Conservation (phyloP, 2,329 filamentous ascomycete genomes). For the Pyrenochaeta sp. region DNA sequence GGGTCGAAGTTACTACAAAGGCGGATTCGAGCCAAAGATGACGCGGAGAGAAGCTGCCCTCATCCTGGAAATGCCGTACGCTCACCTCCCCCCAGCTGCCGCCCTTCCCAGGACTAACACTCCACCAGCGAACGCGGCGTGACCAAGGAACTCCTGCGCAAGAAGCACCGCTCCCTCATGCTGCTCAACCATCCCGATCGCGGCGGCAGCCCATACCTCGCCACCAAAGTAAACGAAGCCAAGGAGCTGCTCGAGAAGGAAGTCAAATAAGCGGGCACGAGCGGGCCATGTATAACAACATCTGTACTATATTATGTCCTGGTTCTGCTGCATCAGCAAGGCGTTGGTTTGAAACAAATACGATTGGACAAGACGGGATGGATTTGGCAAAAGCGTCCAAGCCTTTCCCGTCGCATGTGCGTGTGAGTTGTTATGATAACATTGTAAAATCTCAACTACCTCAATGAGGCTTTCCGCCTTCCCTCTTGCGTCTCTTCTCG, state of each 20-base stretch:
- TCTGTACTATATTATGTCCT: constrained; percentile 30
- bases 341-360: constrained; percentile 21
- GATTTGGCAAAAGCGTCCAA: too few species aligned
- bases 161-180: constrained; percentile 95
- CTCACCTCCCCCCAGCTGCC: too few species aligned
- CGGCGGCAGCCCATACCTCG: constrained; percentile 93
- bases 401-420: too few species aligned
- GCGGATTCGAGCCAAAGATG: constrained; percentile 97
- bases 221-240: constrained; percentile 97
- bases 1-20: constrained; percentile 95
- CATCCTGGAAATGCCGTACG: constrained; percentile 88
- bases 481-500: too few species aligned
- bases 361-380: too few species aligned
- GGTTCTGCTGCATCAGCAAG: constrained; percentile 29
- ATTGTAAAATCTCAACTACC: too few species aligned
- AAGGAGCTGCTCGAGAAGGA: constrained; percentile 93
- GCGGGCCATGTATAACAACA: constrained; percentile 22
- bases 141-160: constrained; percentile 92
- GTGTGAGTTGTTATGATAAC: too few species aligned
- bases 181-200: constrained; percentile 97
- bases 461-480: too few species aligned
- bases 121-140: constrained; percentile 78
- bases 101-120: too few species aligned
- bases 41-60: constrained; percentile 87
- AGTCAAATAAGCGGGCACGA: constrained; percentile 29